phyloP scores from a whole-genome alignment of 1,139 yeast species.

The Schwanniomyces etchellsii region DNA sequence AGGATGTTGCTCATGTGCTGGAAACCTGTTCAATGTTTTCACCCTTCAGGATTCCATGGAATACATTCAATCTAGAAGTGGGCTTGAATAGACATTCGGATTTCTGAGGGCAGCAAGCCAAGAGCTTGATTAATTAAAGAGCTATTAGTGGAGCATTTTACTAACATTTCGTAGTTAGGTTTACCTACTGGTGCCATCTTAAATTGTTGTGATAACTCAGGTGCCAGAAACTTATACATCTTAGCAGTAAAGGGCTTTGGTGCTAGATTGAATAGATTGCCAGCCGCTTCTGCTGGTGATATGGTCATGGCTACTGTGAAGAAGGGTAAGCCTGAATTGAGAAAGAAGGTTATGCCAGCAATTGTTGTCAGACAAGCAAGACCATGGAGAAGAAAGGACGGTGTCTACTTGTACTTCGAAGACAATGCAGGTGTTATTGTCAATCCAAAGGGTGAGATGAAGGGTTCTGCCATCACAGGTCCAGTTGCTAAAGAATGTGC shows the following conservation, averaged over 20 bases:
- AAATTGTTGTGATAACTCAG: constrained; percentile 99
- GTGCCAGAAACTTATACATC: constrained; percentile 99
- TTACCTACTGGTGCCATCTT: constrained; percentile 99
- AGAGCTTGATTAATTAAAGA: too few species aligned
- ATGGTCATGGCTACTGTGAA: constrained; percentile 99
- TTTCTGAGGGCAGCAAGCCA: too few species aligned
- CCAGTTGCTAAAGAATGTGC: constrained; percentile 99
- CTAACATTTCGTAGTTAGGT: constrained; percentile 60
- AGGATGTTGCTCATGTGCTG: neutral
- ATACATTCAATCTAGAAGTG: too few species aligned
- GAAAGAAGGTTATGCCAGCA: constrained; percentile 99
- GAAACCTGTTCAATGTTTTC: too few species aligned
- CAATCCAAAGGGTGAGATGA: constrained; percentile 99
- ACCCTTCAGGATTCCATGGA: neutral
- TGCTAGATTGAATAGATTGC: constrained; percentile 99
- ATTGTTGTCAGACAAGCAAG: constrained; percentile 98
- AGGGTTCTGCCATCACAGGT: constrained; percentile 99
- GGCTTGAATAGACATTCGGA: too few species aligned
- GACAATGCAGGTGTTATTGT: constrained; percentile 99
- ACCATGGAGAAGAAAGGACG: constrained; percentile 99
- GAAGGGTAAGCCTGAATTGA: constrained; percentile 99
- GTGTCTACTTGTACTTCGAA: constrained; percentile 99
- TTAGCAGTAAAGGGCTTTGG: constrained; percentile 99
- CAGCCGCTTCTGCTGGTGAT: constrained; percentile 99
- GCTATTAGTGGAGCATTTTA: constrained; percentile 8